These are phyloP conservation scores for Mrakia frigida DNA, from an alignment of 768 basidiomycete genomes.

Conservation along the genomic window DNA sequence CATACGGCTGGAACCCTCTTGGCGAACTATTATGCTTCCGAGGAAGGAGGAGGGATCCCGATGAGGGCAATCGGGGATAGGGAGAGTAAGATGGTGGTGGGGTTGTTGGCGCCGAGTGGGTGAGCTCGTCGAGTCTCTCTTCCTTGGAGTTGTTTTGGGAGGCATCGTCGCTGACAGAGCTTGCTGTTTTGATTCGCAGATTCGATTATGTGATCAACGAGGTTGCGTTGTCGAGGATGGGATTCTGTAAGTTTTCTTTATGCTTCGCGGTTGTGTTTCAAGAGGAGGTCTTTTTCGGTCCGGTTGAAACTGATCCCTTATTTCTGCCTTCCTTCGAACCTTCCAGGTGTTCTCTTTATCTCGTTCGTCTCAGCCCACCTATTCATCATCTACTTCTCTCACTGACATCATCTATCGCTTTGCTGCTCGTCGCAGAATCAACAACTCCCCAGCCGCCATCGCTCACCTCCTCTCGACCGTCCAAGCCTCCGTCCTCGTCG, in stretches of 20 bases:
- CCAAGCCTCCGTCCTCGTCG: constrained; percentile 47
- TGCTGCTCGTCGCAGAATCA: constrained; percentile 36
- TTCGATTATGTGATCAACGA: constrained; percentile 18
- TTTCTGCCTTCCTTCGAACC: background rate
- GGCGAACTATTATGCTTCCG: background rate
- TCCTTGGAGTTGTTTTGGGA: too few relatives aligned
- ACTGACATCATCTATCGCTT: background rate
- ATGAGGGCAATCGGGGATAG: constrained; percentile 8
- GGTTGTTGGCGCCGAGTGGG: constrained; percentile 9
- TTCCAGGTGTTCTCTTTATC: constrained; percentile 11
- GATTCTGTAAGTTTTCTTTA: constrained; percentile 16
- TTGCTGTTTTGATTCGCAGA: background rate
- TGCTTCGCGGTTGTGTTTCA: background rate
- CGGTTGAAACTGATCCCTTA: background rate
- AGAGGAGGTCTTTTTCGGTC: background rate
- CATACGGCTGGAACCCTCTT: constrained; percentile 19
- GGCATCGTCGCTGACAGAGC: too few relatives aligned
- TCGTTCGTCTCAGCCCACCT: background rate
- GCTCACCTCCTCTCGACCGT: constrained; percentile 50
- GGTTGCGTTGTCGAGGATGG: constrained; percentile 26
- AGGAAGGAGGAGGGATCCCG: constrained; percentile 7
- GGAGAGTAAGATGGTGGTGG: constrained; percentile 8
- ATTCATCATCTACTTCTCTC: background rate
- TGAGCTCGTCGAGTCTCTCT: background rate
- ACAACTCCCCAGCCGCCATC: constrained; percentile 52